Evolutionary conservation across 371 early-diverging fungal species (phyloP).

Genomic region (Mortierella sp.): DNA sequence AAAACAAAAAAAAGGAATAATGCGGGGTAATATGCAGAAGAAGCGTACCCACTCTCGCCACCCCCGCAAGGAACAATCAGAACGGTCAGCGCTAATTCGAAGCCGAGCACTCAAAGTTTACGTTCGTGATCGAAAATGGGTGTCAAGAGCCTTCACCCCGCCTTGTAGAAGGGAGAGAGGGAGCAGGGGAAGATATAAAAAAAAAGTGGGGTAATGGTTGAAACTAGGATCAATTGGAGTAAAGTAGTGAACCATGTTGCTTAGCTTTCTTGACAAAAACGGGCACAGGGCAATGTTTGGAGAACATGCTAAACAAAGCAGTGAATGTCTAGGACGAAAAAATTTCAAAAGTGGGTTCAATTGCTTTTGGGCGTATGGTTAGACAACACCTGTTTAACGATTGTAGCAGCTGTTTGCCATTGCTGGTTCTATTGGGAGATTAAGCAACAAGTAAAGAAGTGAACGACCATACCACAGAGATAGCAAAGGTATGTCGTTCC

Average conservation of each 20-base stretch:
- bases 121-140: slow-evolving; percentile 2
- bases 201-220: background rate
- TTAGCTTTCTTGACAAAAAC: background rate
- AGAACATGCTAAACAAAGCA: background rate
- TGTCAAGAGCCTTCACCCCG: background rate
- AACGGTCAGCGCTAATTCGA: slow-evolving; percentile 74
- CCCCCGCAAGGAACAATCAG: background rate
- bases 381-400: background rate
- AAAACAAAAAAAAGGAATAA: background rate
- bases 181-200: background rate
- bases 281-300: background rate
- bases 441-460: no score
- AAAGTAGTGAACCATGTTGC: background rate
- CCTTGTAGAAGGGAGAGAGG: background rate
- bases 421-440: no score
- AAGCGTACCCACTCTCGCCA: background rate
- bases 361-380: background rate
- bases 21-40: background rate
- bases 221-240: background rate
- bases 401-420: no score
- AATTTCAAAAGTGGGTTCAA: background rate
- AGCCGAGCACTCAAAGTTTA: background rate
- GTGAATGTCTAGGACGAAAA: background rate
- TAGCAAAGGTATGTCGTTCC: no score
- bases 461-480: no score